Evolutionary conservation across 1,284 basidiomycete species (phyloP), one percentile per base, ranked within the genome.

Genomic region (Cystobasidium slooffiae): DNA sequence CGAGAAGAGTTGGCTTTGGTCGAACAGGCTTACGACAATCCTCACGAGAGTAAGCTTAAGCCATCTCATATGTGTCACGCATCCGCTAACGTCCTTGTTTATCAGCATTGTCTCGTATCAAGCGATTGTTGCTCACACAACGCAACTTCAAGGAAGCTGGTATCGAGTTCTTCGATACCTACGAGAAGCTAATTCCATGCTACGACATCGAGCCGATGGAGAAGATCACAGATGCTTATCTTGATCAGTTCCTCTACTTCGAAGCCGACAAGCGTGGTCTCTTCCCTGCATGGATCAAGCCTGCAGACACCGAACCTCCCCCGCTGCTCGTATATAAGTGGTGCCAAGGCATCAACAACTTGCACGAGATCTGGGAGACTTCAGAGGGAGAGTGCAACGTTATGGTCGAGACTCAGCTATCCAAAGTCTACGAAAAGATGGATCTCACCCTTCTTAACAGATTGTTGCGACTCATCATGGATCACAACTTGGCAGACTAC

Each of bases 171-270:
- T 85, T 85, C 77, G 81, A 82, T 73, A 82, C 81, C 20, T 79
- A 98, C 81, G 94, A 97, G 86, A 97, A 95, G 83, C 88, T 97
- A 79, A 97, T 97, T 80, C 94, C 94, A 24, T 96, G 93, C 81
- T 97, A 98, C 82, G 95, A 97, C 80, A 97, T 98, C 76, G 94
- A 97, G 82, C 94, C 95, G 0, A 93, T 98, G 24, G 95, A 98
- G 85, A 97, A 98, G 88, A 96, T 97, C 77, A 97, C 94, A 24
- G 95, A 97, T 82, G 94, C 94, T 31, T 97, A 97, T 82, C 88
- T 97, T 55, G 66, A 75, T 53, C 76, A 78, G 64, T 78, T 77
- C 79, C 78, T 82, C 66, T 82, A 82, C 78, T 85, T 82, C 79
- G 90, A 90, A 83, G 93, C 93, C n/a, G 95, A 97, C 84, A 97